Percentiles rank a stretch among this genome's conserved stretches.
These are phyloP conservation scores for Sclerotinia nivalis DNA, from an alignment of 2,329 filamentous ascomycete species.

Conservation along the genomic window DNA sequence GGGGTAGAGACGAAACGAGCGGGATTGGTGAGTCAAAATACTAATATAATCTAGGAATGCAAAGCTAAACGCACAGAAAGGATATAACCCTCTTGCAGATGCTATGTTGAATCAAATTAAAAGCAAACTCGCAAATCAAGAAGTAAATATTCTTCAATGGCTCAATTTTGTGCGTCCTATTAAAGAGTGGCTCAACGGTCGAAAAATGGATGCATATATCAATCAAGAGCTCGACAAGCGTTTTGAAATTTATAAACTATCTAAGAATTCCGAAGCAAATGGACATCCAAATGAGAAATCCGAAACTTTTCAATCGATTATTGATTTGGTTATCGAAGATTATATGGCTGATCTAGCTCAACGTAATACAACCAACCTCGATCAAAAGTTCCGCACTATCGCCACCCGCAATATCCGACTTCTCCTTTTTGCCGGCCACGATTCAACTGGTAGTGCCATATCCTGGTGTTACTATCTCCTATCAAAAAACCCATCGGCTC, in stretches of 20 bases:
- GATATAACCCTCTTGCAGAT: conserved; percentile 31
- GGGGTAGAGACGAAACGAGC: not conserved
- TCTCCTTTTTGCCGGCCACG: conserved; percentile 34
- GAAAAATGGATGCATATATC: conserved; percentile 32
- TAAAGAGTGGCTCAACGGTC: conserved; percentile 30
- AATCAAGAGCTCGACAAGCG: conserved; percentile 32
- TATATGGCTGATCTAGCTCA: conserved; percentile 28
- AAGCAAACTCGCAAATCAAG: conserved; percentile 27
- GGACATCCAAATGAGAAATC: not conserved
- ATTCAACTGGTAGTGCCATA: conserved; percentile 31
- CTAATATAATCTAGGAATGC: conserved; percentile 18
- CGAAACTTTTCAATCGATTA: conserved; percentile 26
- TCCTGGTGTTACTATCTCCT: conserved; percentile 31
- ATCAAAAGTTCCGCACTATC: conserved; percentile 27
- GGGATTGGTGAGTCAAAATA: not conserved
- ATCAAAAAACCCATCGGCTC: conserved; percentile 28
- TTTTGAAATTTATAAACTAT: conserved; percentile 18
- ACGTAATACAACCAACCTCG: conserved; percentile 18
- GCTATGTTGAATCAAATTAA: conserved; percentile 30
- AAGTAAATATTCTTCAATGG: conserved; percentile 28
- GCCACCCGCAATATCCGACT: conserved; percentile 28
- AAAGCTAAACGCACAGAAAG: conserved; percentile 28
- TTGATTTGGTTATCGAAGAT: conserved; percentile 31
- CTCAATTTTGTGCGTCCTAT: conserved; percentile 29
- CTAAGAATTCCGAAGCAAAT: conserved; percentile 17